These are phyloP conservation scores for Colletotrichum acutatum DNA, from an alignment of 2,329 filamentous ascomycete species.

Conservation along the genomic window DNA sequence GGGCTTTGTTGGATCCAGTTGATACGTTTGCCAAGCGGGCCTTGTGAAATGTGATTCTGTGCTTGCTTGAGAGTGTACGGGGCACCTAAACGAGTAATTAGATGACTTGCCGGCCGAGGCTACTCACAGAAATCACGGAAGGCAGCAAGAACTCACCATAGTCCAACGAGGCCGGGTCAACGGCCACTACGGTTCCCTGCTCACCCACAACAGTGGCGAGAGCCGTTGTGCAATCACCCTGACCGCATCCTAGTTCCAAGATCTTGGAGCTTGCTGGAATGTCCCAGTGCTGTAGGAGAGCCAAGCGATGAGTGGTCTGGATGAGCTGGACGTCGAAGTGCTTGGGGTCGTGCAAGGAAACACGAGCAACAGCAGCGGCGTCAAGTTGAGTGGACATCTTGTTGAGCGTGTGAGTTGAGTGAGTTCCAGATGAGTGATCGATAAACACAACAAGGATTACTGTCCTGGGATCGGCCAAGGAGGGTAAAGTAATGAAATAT, in stretches of 20 bases:
- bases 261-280: not conserved
- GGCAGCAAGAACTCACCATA: not conserved
- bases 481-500: not conserved
- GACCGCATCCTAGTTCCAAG: not conserved
- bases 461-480: not conserved
- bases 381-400: conserved; percentile 40
- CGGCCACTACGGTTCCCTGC: not conserved
- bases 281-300: not conserved
- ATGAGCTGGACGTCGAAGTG: not conserved
- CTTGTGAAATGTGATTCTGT: conserved; percentile 32
- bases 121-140: not conserved
- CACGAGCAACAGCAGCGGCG: conserved; percentile 14
- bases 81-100: conserved; percentile 17
- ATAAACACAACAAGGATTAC: not conserved
- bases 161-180: not conserved
- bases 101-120: not conserved
- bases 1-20: not conserved
- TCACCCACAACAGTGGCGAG: not conserved
- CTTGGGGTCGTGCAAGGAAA: conserved; percentile 31
- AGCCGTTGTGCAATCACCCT: not conserved
- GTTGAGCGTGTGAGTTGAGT: not conserved
- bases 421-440: not conserved
- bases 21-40: conserved; percentile 24
- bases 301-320: not conserved
- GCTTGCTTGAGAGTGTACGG: conserved; percentile 34